These are phyloP conservation scores for Globisporangium parvum DNA, from an alignment of 352 stramenopile genomes.

Conservation along the genomic window DNA sequence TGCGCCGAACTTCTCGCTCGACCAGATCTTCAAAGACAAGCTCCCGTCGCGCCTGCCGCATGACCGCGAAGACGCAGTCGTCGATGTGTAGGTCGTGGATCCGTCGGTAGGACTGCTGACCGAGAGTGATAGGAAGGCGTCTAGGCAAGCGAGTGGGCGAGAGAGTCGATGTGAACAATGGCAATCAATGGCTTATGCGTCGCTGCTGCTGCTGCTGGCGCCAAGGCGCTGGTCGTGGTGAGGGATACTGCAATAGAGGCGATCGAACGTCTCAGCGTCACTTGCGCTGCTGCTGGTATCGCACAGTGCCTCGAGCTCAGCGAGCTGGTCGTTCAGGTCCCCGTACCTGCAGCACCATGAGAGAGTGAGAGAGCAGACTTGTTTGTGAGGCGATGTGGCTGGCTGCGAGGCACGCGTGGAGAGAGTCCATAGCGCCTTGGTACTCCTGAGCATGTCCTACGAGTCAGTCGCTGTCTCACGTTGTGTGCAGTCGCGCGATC, in stretches of 20 bases:
- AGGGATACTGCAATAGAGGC: conserved; percentile 44
- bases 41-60: conserved; percentile 58
- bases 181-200: conserved; percentile 1
- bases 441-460: too few relatives aligned
- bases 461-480: background rate
- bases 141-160: background rate
- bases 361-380: background rate
- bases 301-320: conserved; percentile 34
- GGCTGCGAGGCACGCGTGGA: too few relatives aligned
- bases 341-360: conserved; percentile 32
- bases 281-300: conserved; percentile 26
- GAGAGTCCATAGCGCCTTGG: too few relatives aligned
- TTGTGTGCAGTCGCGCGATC: conserved; percentile 11
- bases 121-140: background rate
- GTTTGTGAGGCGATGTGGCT: background rate
- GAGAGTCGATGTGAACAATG: background rate
- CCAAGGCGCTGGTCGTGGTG: conserved; percentile 24
- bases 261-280: conserved; percentile 30
- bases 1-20: conserved; percentile 32
- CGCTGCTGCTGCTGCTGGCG: conserved; percentile 3
- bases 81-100: conserved; percentile 45
- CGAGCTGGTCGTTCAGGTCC: conserved; percentile 30
- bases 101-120: background rate
- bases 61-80: conserved; percentile 60
- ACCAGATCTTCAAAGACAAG: conserved; percentile 76